Base-by-base conservation (phyloP, 176 grass and related monocot genomes). In the Pontederia crassipes region DNA sequence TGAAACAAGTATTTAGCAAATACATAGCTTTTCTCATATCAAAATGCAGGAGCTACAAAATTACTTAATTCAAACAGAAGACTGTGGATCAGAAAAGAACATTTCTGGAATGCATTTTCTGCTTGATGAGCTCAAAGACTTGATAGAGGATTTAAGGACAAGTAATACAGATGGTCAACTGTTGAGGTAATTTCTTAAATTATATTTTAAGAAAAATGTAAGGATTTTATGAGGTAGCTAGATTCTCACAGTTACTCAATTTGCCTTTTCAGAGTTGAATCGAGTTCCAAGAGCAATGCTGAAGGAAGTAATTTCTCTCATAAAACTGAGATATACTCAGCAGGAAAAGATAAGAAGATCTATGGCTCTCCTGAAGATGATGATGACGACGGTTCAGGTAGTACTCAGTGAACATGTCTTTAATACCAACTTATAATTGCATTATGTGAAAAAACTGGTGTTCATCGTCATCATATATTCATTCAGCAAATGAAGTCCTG, bases 71-170 rank as follows among this genome's bases (percentile, higher is more conserved):
- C 83, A 86, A 78, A 98, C 78, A 65, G 79, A 93, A 50, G 81
- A 88, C 18, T 89, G 70, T 60, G 82, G 53, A 57, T 48, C 73
- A 61, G 64, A 76, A 74, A 78, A 18, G 64, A 85, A 74, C 26
- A 78, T 74, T 68, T 89, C 79, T 65, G 84, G 80, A 76, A 72
- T 79, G 56, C 80, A 57, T 56, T 98, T 69, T 57, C 67, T 86
- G 46, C 67, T 92, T 59, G 82, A 98, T 50, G 85, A 98, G 9
- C 71, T 98, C 46, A 89, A 83, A 12, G 88, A 81, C 78, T 83
- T 98, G 78, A 89, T 92, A 55, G 88, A 89, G 52, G 87, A 92
- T 63, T 76, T 86, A 29, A 85, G 85, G 50, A 80, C 72, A 70
- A 74, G 58, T 63, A 77, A 83, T 61, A 77, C 75, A 68, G 66